Evolutionary conservation across 495 filamentous ascomycete genomes (phyloP).

Genomic region (Talaromyces borbonicus): DNA sequence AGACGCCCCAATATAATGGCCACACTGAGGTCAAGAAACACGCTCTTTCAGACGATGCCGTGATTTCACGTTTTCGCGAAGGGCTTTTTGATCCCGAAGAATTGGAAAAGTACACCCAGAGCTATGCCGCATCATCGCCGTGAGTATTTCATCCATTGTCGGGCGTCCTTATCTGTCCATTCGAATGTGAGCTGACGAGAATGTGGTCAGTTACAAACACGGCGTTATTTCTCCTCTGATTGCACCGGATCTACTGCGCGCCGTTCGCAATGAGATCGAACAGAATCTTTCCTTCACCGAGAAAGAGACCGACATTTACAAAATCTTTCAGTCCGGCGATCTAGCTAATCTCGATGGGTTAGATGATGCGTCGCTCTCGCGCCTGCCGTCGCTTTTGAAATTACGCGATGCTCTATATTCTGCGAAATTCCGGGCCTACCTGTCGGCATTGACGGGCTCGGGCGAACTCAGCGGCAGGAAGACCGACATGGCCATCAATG

Average conservation of each 20-base stretch:
- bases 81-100: slow-evolving; percentile 63
- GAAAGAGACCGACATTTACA: slow-evolving; percentile 99
- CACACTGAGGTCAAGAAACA: slow-evolving; percentile 38
- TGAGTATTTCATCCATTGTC: slow-evolving; percentile 21
- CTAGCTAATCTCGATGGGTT: slow-evolving; percentile 93
- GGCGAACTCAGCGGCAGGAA: slow-evolving; percentile 84
- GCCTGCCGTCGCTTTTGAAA: slow-evolving; percentile 73
- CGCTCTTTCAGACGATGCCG: slow-evolving; percentile 40
- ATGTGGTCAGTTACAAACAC: slow-evolving; percentile 71
- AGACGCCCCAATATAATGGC: slow-evolving; percentile 29
- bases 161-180: no score
- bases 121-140: slow-evolving; percentile 66
- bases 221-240: slow-evolving; percentile 77
- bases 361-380: slow-evolving; percentile 67
- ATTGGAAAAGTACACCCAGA: slow-evolving; percentile 54
- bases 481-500: slow-evolving; percentile 99
- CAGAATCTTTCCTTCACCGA: slow-evolving; percentile 86
- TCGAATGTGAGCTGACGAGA: no score
- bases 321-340: slow-evolving; percentile 97
- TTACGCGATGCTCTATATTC: slow-evolving; percentile 93
- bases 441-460: slow-evolving; percentile 73
- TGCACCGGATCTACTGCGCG: slow-evolving; percentile 66
- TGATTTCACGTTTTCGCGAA: slow-evolving; percentile 51
- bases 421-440: slow-evolving; percentile 74
- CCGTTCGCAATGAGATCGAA: slow-evolving; percentile 82